phyloP scores from a whole-genome alignment of 345 rosid genomes.

The Garcia nutans region DNA sequence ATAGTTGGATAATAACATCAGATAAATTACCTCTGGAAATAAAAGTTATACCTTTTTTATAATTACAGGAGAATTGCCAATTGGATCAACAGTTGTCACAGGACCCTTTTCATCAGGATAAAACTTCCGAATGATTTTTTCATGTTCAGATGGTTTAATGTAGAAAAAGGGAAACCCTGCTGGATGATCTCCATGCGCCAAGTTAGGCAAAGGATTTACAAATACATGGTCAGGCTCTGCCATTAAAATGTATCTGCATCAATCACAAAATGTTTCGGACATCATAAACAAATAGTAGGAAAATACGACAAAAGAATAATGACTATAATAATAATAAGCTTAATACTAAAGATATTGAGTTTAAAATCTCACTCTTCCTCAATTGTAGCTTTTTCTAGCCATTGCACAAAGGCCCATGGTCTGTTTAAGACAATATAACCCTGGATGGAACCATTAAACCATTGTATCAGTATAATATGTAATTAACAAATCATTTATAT shows the following conservation, averaged over 20 bases:
- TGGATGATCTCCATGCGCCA: slow-evolving; percentile 63
- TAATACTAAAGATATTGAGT: not conserved
- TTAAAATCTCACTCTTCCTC: slow-evolving; percentile 75
- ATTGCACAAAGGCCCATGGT: slow-evolving; percentile 98
- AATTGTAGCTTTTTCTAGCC: slow-evolving; percentile 88
- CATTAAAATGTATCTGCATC: slow-evolving; percentile 80
- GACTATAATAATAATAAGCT: not conserved
- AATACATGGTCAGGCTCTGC: slow-evolving; percentile 95
- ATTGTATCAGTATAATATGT: not conserved
- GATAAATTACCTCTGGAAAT: not conserved
- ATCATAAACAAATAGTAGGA: not conserved
- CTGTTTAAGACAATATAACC: slow-evolving; percentile 94
- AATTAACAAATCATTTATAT: not conserved
- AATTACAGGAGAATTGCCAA: slow-evolving; percentile 81
- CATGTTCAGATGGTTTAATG: slow-evolving; percentile 59
- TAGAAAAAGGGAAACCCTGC: slow-evolving; percentile 93
- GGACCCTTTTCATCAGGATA: slow-evolving; percentile 73
- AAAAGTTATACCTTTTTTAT: slow-evolving; percentile 52
- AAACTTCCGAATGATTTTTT: slow-evolving; percentile 55
- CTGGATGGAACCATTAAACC: slow-evolving; percentile 39
- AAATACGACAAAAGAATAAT: not conserved
- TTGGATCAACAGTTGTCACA: slow-evolving; percentile 59
- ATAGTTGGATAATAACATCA: slow-evolving; percentile 9
- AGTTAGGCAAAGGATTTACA: slow-evolving; percentile 76
- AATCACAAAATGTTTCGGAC: slow-evolving; percentile 31